Base-by-base conservation (phyloP, 148 eudicot species). In the Cornus florida region DNA sequence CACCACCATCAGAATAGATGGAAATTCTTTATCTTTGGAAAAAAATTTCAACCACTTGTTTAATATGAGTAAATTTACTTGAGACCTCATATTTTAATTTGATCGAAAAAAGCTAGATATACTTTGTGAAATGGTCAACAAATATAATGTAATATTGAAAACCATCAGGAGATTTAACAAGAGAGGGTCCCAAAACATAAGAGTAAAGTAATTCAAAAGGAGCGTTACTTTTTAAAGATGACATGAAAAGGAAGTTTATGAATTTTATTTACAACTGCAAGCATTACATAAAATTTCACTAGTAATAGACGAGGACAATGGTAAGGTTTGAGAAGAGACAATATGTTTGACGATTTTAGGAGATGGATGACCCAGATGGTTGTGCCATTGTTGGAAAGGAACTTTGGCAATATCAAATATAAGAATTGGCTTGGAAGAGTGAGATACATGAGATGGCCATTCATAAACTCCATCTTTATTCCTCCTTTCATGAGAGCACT, bases 191-290 rank as follows among this genome's bases (percentile, higher is more conserved):
- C 69, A 28, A 67, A 3, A 67, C 69, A 24, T 67, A 5, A 13
- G 31, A 13, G 14, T 67, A 67, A 3, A 67, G 2, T 13, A 67
- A 24, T 24, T 67, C 32, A 6, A 67, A 13, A n/a, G 69, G 69
- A 3, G 69, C 5, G 8, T 6, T 4, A 64, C n/a, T 10, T 64
- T 12, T 64, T 10, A 64, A 4, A 7, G 67, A 64, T 64, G 67
- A 64, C 5, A 6, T 28, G 13, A 24, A 67, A 67, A n/a, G 69
- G 69, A 3, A 24, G 5, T 24, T 67, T 67, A 12, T 67, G 69
- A 28, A 67, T 67, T 67, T 67, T 67, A 67, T n/a, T 67, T 67
- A 12, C 69, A 67, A 5, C 23, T 67, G 32, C 69, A 67, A 67
- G 69, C n/a, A 67, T 67, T 67, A 67, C 69, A 67, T 6, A n/a